Evolutionary conservation across 2,329 filamentous ascomycete species (phyloP).

Genomic region (Phoma sp.): DNA sequence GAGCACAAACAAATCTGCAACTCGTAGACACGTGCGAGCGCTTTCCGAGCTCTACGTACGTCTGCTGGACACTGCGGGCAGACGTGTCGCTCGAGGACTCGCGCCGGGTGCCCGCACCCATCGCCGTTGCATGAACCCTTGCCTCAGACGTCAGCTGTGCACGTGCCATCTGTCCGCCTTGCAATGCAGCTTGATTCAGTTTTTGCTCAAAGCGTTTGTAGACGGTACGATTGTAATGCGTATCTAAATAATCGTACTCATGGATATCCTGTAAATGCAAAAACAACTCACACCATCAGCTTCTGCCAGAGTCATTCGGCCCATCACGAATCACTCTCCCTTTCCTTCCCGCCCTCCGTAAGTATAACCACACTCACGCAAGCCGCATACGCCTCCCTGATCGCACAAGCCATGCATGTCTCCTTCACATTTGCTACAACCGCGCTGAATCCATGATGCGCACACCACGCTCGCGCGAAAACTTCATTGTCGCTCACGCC

Average conservation of each 20-base stretch:
- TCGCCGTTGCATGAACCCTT: constrained; percentile 1
- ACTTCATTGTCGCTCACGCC: constrained; percentile 79
- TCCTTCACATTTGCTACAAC: constrained; percentile 71
- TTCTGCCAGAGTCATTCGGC: too few species aligned
- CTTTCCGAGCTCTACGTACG: too few species aligned
- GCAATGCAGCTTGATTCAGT: too few species aligned
- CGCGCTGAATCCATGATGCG: constrained; percentile 75
- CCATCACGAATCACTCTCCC: constrained; percentile 52
- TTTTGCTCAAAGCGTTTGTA: too few species aligned
- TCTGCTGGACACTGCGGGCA: constrained; percentile 2
- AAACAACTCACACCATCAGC: too few species aligned
- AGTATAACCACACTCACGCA: constrained; percentile 75
- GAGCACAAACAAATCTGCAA: too few species aligned
- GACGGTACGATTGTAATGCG: too few species aligned
- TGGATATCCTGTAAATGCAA: background rate
- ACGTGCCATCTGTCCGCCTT: constrained; percentile 7
- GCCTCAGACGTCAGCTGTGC: constrained; percentile 16
- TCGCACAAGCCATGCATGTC: constrained; percentile 77
- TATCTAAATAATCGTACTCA: constrained; percentile 24
- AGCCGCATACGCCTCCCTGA: constrained; percentile 77
- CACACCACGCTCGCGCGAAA: constrained; percentile 77
- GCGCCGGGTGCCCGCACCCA: constrained; percentile 1
- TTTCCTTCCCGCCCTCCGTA: constrained; percentile 53
- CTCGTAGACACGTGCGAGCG: too few species aligned
- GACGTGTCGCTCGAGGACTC: constrained; percentile 10